Evolutionary conservation across 2,329 filamentous ascomycete genomes (phyloP), one percentile per base, ranked within the genome.

Genomic region (Raffaelea deltoideospora): DNA sequence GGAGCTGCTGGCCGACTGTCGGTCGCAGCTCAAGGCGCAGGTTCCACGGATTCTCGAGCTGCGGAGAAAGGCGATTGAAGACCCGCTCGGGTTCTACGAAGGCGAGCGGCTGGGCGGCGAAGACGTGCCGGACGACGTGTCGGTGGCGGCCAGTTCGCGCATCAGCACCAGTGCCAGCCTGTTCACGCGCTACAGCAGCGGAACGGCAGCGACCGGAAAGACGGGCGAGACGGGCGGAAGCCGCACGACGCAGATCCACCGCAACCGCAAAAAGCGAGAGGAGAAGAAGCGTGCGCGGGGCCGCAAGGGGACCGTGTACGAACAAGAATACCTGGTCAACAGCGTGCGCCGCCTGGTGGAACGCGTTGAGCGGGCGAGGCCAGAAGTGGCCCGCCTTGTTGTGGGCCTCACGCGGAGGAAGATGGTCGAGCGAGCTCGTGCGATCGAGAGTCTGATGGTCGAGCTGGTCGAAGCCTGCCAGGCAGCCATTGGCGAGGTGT

Each of bases 281-380:
- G 90, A 98, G 64, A 76, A 93, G 55, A 98, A 98, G 69, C 76
- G 88, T 14, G 90, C 90, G 0, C 67, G 85, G 8, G 90, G 90
- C 19, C 88, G 94, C 55, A 96, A 96, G 64, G 90, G 90, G 10
- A 94, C 84, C 14, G 83, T 98, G 5, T 98, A 98, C 56, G 90
- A 98, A 56, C 88, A 96, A 53, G 90, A 96, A 57, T 98, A 98
- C 55, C 71, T 98, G 5, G 78, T 94, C 40, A 90, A 87, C 54
- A 88, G 79, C 47, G 76, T 96, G 26, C 72, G 79, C 11, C 68
- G 90, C 19, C 66, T 98, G 24, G 72, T 94, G 13, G 85, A 93
- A 54, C 69, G 87, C 26, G 74, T 94, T 18, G 85, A 87, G 54
- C 65, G 65, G 18, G 69, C 79, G 3, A 69, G 76, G 35, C 67